phyloP scores from a whole-genome alignment of 805 yeast species.

The Metschnikowia bowlesiae region DNA sequence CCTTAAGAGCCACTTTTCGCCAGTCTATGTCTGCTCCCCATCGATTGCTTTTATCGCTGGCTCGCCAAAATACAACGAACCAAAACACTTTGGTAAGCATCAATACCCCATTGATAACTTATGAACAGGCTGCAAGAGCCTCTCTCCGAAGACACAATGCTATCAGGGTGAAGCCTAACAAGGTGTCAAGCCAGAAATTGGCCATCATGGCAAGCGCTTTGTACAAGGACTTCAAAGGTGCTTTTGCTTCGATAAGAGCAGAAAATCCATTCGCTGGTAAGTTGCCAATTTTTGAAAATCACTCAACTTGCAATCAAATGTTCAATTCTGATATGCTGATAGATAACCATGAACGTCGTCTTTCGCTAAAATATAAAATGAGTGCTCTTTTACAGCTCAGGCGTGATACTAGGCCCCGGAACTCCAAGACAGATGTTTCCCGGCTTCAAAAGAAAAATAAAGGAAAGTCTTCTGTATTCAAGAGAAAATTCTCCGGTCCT shows the following conservation, averaged over 20 bases:
- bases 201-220: conserved; percentile 3
- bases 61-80: conserved; percentile 23
- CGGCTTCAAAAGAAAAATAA: neutral
- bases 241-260: conserved; percentile 5
- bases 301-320: conserved; percentile 1
- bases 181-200: neutral
- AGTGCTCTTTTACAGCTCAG: neutral
- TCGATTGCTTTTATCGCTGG: conserved; percentile 24
- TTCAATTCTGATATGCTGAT: neutral
- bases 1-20: neutral
- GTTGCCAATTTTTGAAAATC: conserved; percentile 10
- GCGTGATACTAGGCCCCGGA: neutral
- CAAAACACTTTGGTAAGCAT: conserved; percentile 14
- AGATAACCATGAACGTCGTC: neutral
- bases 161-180: conserved; percentile 16
- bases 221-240: conserved; percentile 4
- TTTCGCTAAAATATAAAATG: neutral
- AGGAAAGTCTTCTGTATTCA: neutral
- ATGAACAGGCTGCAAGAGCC: conserved; percentile 11
- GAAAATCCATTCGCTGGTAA: conserved; percentile 6
- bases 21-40: conserved; percentile 6
- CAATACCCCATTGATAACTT: neutral
- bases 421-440: neutral
- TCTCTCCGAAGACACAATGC: conserved; percentile 35
- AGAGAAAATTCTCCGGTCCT: neutral